Evolutionary conservation across 352 stramenopile species (phyloP).

Genomic region (Phytophthora pisi): DNA sequence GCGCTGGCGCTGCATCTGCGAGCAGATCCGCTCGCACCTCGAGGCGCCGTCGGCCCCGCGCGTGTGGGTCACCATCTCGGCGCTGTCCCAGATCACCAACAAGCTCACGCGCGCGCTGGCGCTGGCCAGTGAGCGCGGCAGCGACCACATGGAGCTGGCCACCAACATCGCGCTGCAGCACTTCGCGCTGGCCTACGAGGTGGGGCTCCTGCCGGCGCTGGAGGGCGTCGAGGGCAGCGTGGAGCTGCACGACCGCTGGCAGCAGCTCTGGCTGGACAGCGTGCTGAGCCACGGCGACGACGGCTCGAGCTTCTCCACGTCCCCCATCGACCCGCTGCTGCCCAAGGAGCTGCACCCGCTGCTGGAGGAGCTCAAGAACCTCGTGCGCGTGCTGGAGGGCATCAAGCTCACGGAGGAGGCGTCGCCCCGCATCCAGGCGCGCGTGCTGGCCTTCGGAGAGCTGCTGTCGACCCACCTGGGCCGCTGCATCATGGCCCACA

Average conservation of each 20-base stretch:
- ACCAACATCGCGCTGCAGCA: conserved; percentile 69
- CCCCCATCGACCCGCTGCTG: conserved; percentile 49
- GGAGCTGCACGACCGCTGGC: conserved; percentile 61
- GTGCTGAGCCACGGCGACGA: conserved; percentile 52
- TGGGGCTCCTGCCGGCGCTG: conserved; percentile 56
- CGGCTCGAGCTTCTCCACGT: conserved; percentile 50
- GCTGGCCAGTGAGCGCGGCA: conserved; percentile 40
- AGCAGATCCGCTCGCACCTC: conserved; percentile 69
- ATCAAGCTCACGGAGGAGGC: conserved; percentile 89
- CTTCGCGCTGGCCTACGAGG: conserved; percentile 74
- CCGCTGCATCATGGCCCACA: conserved; percentile 71
- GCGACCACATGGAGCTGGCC: conserved; percentile 52
- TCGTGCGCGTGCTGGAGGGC: conserved; percentile 83
- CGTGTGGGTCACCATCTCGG: conserved; percentile 90
- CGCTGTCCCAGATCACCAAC: conserved; percentile 89
- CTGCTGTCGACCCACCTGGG: conserved; percentile 86
- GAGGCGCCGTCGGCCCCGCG: conserved; percentile 36
- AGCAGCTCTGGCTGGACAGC: conserved; percentile 64
- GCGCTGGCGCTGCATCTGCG: conserved; percentile 83
- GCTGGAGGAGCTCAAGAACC: conserved; percentile 80
- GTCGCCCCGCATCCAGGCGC: conserved; percentile 84
- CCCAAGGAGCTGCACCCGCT: conserved; percentile 61
- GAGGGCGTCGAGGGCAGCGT: conserved; percentile 47
- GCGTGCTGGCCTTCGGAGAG: conserved; percentile 86
- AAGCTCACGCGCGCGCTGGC: conserved; percentile 71